Conservation (phyloP, 2,329 filamentous ascomycete species). For the Aspergillus brunneoviolaceus region DNA sequence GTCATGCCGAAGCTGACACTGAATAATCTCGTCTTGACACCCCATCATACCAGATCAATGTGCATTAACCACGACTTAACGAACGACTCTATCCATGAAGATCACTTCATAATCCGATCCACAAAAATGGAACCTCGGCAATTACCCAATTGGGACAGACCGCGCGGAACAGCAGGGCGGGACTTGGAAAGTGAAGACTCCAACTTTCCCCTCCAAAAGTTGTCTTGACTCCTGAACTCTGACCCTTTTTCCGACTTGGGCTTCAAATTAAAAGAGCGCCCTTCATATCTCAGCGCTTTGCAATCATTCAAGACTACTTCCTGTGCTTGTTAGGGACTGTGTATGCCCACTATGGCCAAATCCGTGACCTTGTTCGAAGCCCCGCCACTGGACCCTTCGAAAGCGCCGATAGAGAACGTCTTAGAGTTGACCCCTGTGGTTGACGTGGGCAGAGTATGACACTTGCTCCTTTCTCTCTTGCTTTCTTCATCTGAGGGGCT, state of each 20-base stretch:
- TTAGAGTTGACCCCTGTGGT: slow-evolving; percentile 78
- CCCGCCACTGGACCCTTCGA: slow-evolving; percentile 68
- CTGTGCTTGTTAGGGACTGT: neutral
- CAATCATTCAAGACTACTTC: neutral
- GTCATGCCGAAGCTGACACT: neutral
- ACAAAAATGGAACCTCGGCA: slow-evolving; percentile 14
- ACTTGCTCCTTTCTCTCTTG: neutral
- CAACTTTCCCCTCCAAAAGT: neutral
- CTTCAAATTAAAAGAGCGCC: neutral
- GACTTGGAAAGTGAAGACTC: neutral
- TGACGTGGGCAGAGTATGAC: slow-evolving; percentile 58
- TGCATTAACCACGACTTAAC: neutral
- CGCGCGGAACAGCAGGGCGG: neutral
- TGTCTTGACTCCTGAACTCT: neutral
- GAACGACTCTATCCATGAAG: neutral
- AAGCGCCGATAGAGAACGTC: slow-evolving; percentile 83
- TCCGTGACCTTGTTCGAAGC: slow-evolving; percentile 68
- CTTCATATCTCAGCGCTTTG: neutral
- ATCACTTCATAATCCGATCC: neutral
- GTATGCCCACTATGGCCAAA: slow-evolving; percentile 27
- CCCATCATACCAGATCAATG: neutral
- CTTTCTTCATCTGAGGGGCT: slow-evolving; percentile 1
- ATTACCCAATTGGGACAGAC: slow-evolving; percentile 15
- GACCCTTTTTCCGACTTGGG: neutral
- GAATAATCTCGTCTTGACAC: neutral